These are phyloP conservation scores for Rosa lucieae DNA, from an alignment of 306 rosid genomes.

Conservation along the genomic window DNA sequence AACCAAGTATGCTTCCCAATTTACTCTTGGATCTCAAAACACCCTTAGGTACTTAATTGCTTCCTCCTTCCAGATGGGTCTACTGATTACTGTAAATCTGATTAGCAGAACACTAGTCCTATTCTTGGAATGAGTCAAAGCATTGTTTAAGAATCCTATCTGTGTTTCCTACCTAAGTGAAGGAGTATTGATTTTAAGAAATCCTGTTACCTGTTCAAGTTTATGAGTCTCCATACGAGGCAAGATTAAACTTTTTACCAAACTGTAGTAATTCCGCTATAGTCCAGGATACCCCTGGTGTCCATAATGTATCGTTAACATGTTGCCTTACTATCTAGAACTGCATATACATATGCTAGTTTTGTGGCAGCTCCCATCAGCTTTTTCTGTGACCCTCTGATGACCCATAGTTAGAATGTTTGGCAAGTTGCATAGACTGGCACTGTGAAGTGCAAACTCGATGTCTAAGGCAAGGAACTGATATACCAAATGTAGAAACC, in stretches of 20 bases:
- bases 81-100: background rate
- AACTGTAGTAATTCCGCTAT: background rate
- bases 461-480: background rate
- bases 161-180: constrained; percentile 3
- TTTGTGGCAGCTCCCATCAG: background rate
- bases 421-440: constrained; percentile 5
- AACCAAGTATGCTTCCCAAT: background rate
- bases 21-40: background rate
- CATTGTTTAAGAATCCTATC: background rate
- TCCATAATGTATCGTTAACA: background rate
- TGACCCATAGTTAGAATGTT: constrained; percentile 2
- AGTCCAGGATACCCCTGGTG: background rate
- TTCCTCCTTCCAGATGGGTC: constrained; percentile 2
- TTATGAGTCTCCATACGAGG: background rate
- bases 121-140: background rate
- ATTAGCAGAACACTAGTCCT: background rate
- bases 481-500: constrained; percentile 2
- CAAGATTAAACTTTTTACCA: background rate
- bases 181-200: background rate
- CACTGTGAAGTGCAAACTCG: background rate
- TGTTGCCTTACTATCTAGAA: constrained; percentile 3
- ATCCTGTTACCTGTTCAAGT: background rate
- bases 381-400: background rate
- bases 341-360: background rate
- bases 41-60: background rate